A percentile compares a stretch with the other conserved stretches of the same genome.
These are phyloP conservation scores for Talaromyces sp. DNA, from an alignment of 2,329 filamentous ascomycete genomes.

Conservation along the genomic window DNA sequence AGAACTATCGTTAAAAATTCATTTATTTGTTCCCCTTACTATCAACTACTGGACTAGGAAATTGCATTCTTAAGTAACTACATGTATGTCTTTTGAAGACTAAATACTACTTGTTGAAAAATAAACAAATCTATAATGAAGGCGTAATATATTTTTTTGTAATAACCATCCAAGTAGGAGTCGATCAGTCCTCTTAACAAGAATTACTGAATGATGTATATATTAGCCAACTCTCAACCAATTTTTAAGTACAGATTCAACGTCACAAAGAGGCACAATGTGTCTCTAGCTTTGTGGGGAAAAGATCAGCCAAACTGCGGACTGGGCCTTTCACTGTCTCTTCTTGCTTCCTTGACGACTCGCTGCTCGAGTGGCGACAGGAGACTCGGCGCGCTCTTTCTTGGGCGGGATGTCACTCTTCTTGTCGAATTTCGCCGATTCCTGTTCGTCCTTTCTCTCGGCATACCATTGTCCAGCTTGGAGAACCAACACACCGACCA, in stretches of 20 bases:
- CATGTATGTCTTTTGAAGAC: no score
- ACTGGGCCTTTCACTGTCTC: no score
- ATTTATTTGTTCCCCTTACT: not conserved
- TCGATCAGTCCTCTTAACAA: no score
- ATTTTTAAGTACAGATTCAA: not conserved
- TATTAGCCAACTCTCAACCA: not conserved
- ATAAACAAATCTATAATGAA: no score
- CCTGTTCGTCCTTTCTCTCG: slow-evolving; percentile 84
- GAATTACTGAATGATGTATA: not conserved
- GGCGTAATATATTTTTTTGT: no score
- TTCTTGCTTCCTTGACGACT: slow-evolving; percentile 28
- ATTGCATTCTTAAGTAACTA: not conserved
- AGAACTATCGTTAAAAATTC: not conserved
- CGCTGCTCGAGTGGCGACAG: slow-evolving; percentile 12
- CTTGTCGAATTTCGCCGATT: slow-evolving; percentile 62
- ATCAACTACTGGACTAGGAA: not conserved
- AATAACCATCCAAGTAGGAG: no score
- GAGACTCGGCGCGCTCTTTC: slow-evolving; percentile 12
- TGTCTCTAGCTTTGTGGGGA: not conserved
- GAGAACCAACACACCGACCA: slow-evolving; percentile 85
- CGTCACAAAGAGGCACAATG: not conserved
- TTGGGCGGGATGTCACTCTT: slow-evolving; percentile 40
- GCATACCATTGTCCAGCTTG: slow-evolving; percentile 99
- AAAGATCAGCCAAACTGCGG: not conserved
- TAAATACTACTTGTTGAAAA: no score